These are phyloP conservation scores for Aspergillus udagawae DNA, from an alignment of 2,329 filamentous ascomycete genomes.

Conservation along the genomic window DNA sequence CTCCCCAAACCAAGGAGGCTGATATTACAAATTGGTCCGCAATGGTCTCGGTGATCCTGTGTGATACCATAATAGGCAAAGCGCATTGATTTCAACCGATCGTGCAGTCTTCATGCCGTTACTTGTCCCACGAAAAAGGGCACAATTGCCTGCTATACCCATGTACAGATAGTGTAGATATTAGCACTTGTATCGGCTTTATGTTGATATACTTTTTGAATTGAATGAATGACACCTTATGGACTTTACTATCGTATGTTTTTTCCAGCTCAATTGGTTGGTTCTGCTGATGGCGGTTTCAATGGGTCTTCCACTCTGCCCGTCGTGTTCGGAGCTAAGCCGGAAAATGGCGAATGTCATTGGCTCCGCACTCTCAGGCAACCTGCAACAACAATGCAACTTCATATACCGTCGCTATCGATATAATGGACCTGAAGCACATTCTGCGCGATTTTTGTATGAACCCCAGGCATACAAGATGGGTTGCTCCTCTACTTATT, in stretches of 20 bases:
- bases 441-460: constrained; percentile 41
- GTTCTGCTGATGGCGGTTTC: not conserved
- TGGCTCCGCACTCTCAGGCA: constrained; percentile 12
- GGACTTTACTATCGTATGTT: not conserved
- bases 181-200: constrained; percentile 3
- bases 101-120: not conserved
- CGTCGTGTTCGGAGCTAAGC: constrained; percentile 12
- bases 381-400: constrained; percentile 8
- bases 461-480: constrained; percentile 56
- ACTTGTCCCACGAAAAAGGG: not conserved
- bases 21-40: not conserved
- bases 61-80: not conserved
- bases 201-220: not conserved
- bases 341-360: constrained; percentile 16
- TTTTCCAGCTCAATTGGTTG: not conserved
- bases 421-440: constrained; percentile 30
- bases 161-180: constrained; percentile 19
- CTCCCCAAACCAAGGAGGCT: not conserved
- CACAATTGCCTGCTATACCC: constrained; percentile 17
- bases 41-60: not conserved
- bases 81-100: not conserved
- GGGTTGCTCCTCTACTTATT: constrained; percentile 65
- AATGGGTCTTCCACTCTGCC: not conserved
- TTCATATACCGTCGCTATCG: constrained; percentile 2
- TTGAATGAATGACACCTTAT: not conserved